Conservation (phyloP, 129 eudicot genomes). For the Pulicaria dysenterica region DNA sequence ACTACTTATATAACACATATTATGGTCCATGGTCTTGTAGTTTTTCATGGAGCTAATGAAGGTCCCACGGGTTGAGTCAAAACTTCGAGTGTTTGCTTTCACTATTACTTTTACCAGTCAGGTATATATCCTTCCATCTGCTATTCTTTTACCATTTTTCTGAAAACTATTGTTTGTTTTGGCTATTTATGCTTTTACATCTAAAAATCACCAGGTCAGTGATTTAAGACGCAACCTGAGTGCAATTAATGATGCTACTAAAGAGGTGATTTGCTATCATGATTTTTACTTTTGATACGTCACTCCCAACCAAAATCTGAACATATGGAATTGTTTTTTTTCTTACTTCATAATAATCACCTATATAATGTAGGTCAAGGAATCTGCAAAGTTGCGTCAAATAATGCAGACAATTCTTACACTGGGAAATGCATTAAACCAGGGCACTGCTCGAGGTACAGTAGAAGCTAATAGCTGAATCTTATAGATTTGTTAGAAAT, state of each 20-base stretch:
- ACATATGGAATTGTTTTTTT: neutral
- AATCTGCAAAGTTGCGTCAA: conserved; percentile 80
- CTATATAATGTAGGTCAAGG: conserved; percentile 62
- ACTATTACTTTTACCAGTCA: conserved; percentile 82
- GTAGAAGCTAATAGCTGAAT: neutral
- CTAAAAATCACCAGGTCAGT: conserved; percentile 50
- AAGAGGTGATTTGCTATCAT: conserved; percentile 55
- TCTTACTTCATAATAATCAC: neutral
- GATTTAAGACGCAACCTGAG: conserved; percentile 69
- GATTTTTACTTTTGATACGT: neutral
- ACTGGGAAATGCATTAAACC: conserved; percentile 93
- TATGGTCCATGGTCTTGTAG: conserved; percentile 51
- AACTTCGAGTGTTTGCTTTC: conserved; percentile 90
- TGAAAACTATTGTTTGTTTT: conserved; percentile 15
- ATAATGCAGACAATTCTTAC: conserved; percentile 97
- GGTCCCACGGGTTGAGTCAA: conserved; percentile 97
- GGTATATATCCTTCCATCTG: conserved; percentile 40
- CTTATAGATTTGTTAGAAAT: neutral
- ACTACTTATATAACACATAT: conserved; percentile 20
- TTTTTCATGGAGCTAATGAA: conserved; percentile 97
- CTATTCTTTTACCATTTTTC: conserved; percentile 4
- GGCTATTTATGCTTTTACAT: conserved; percentile 22
- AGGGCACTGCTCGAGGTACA: conserved; percentile 96
- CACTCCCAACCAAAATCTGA: neutral
- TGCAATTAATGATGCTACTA: conserved; percentile 81